Evolutionary conservation across 2,329 filamentous ascomycete species (phyloP).

Genomic region (Xylaria sp.): DNA sequence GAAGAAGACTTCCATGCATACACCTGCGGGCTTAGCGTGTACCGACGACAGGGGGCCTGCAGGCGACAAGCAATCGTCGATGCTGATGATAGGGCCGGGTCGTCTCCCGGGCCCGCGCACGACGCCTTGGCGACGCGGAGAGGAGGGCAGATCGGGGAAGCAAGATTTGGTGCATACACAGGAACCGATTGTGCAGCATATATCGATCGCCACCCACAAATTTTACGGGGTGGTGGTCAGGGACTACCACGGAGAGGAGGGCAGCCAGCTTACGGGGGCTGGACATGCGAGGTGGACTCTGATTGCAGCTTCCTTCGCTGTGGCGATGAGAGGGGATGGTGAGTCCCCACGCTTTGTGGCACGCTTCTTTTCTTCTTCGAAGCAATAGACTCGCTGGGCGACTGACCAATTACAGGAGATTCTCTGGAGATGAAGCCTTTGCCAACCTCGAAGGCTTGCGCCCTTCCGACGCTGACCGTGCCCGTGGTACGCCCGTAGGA

Average conservation of each 20-base stretch:
- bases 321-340: slow-evolving; percentile 91
- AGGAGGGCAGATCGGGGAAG: slow-evolving; percentile 26
- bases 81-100: slow-evolving; percentile 6
- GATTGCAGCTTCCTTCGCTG: slow-evolving; percentile 80
- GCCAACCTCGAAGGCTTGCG: slow-evolving; percentile 31
- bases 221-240: slow-evolving; percentile 36
- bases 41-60: slow-evolving; percentile 36
- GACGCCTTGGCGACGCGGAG: slow-evolving; percentile 4
- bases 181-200: slow-evolving; percentile 19
- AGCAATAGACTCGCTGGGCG: background rate
- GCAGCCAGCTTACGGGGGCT: slow-evolving; percentile 71
- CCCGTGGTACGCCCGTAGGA: slow-evolving; percentile 39
- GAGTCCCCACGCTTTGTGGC: slow-evolving; percentile 37
- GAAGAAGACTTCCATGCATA: slow-evolving; percentile 83
- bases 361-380: slow-evolving; percentile 3
- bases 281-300: slow-evolving; percentile 79
- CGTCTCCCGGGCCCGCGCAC: slow-evolving; percentile 3
- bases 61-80: background rate
- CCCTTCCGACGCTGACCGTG: slow-evolving; percentile 22
- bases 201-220: slow-evolving; percentile 28
- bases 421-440: slow-evolving; percentile 47
- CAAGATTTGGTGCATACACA: slow-evolving; percentile 34
- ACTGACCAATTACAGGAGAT: slow-evolving; percentile 37
- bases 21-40: slow-evolving; percentile 80
- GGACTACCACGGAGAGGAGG: slow-evolving; percentile 50